Evolutionary conservation across 148 eudicot species (phyloP), one percentile per base, ranked within the genome.

Genomic region (Silene latifolia): DNA sequence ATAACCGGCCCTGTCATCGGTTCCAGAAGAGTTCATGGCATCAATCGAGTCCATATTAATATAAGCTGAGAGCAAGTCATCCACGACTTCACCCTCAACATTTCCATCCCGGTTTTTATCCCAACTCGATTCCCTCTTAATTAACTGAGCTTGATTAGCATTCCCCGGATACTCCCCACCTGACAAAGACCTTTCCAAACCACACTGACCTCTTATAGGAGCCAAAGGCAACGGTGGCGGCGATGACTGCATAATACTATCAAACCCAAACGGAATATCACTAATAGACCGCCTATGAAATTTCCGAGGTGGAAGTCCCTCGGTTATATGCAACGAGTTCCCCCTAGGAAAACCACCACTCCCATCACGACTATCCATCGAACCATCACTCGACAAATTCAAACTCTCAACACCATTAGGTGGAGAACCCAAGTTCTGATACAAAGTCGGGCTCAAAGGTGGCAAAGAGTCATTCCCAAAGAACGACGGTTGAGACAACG

Each of bases 41-140:
- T 94, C 98, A 44, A 94, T 81, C 71, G 76, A 86, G 74, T 94
- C 97, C 83, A 91, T 80, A 83, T 94, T 90, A 90, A 94, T 91
- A 74, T 94, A 94, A 7, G 96, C 90, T 1, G 92, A 86, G 71
- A 93, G 81, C 20, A 93, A 63, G 72, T 93, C 97, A 54, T 93
- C 98, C 72, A 81, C 90, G 62, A 83, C 88, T 58, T 93, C 97
- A 64, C 91, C 91, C 68, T 89, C 97, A 0, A 72, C 84, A 79
- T 80, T 82, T 59, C 82, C 70, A 69, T 88, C 86, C 7, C 79
- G 72, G 35, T 78, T 73, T 80, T 62, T 87, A 72, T 88, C 98
- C 92, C 91, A 89, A 80, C 87, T 81, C 0, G 72, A 69, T 73
- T 88, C 98, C 29, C 83, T 83, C 78, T 92, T 90, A 46, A 94